Evolutionary conservation across 768 basidiomycete genomes (phyloP).

Genomic region (Crassisporium funariophilum): DNA sequence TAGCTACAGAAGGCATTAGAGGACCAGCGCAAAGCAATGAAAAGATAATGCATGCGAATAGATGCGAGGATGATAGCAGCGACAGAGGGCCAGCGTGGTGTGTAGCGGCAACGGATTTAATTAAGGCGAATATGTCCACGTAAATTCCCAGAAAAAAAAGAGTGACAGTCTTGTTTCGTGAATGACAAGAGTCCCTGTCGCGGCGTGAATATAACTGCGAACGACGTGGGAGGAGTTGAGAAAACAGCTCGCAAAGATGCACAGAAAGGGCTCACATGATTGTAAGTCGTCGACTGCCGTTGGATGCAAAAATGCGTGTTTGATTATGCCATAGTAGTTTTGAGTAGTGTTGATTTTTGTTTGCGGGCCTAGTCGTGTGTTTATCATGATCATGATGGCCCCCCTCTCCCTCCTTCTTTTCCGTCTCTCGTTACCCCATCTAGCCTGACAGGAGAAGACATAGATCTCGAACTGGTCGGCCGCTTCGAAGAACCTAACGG

Average conservation of each 20-base stretch:
- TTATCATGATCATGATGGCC: constrained; percentile 28
- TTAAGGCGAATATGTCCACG: constrained; percentile 14
- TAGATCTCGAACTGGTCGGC: no score
- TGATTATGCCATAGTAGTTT: constrained; percentile 17
- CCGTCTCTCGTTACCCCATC: background rate
- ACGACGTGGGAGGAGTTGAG: constrained; percentile 12
- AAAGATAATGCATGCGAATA: constrained; percentile 17
- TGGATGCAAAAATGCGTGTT: constrained; percentile 24
- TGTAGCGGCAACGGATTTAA: background rate
- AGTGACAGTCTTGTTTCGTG: constrained; percentile 52
- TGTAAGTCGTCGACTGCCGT: constrained; percentile 18
- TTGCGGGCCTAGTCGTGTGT: constrained; percentile 22
- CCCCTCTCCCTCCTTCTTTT: constrained; percentile 9
- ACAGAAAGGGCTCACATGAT: constrained; percentile 18
- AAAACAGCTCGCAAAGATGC: background rate
- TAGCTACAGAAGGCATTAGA: constrained; percentile 35
- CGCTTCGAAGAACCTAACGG: no score
- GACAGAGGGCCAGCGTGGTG: constrained; percentile 4
- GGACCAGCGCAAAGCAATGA: constrained; percentile 15
- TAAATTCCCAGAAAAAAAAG: constrained; percentile 27
- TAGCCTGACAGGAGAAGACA: background rate
- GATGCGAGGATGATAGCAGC: constrained; percentile 4
- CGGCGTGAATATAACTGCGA: constrained; percentile 26
- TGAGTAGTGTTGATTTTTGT: constrained; percentile 5
- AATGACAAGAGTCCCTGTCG: constrained; percentile 46